Evolutionary conservation across 2,329 filamentous ascomycete species (phyloP).

Genomic region (Phyllosticta citrichinensis): DNA sequence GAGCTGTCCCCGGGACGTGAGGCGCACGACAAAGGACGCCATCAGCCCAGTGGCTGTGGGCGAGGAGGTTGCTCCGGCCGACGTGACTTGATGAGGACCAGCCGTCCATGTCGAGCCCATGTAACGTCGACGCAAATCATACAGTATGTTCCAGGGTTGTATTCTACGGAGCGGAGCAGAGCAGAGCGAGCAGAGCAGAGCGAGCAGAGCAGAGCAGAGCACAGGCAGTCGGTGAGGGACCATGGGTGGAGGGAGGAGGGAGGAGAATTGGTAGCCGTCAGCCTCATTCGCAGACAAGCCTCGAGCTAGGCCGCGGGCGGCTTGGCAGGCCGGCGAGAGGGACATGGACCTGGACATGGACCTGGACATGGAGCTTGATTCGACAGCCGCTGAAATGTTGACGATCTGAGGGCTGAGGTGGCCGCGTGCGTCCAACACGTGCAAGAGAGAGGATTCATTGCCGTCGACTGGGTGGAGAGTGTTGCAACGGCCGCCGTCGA

Average conservation of each 20-base stretch:
- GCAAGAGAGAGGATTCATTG: neutral
- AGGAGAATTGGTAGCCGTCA: neutral
- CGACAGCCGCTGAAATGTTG: neutral
- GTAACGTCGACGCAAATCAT: slow-evolving; percentile 8
- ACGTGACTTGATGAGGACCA: neutral
- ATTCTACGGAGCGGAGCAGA: too few species aligned
- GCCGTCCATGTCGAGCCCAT: slow-evolving; percentile 3
- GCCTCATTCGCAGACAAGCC: slow-evolving; percentile 9
- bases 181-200: too few species aligned
- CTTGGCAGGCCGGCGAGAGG: slow-evolving; percentile 8
- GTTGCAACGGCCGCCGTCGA: neutral
- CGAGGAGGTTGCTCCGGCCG: neutral
- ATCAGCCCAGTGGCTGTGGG: neutral
- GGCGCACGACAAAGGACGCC: neutral
- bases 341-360: too few species aligned
- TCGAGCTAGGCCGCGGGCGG: slow-evolving; percentile 9
- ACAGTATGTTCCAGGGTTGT: slow-evolving; percentile 1
- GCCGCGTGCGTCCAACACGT: slow-evolving; percentile 10
- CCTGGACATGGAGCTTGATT: slow-evolving; percentile 10
- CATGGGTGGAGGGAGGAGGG: too few species aligned
- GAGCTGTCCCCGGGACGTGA: neutral
- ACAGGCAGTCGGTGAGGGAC: too few species aligned
- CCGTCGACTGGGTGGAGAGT: too few species aligned
- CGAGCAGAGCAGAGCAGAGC: too few species aligned
- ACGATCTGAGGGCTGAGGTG: slow-evolving; percentile 1